Base-by-base conservation (phyloP, 2,329 filamentous ascomycete species). In the Exophiala sideris region DNA sequence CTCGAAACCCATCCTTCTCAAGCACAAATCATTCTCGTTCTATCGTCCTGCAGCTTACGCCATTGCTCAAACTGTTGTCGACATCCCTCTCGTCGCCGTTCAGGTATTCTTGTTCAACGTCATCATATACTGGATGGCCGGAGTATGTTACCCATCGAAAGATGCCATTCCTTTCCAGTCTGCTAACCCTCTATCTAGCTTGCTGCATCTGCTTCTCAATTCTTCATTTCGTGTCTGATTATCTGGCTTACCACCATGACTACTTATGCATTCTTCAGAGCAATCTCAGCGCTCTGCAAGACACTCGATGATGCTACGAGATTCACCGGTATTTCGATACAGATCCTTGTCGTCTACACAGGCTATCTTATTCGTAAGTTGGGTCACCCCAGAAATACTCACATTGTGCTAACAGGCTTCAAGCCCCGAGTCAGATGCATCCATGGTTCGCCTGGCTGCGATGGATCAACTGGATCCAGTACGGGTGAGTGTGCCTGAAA, bases 11-110 rank as follows among this genome's bases (percentile, higher is more conserved):
- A 86, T 89, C 52, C 68, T 89, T 36, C 70, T 86, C 49, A 88
- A 88, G 66, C 85, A 88, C 68, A 87, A 87, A 64, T 82, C 78
- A 20, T 88, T 87, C 59, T 83, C 83, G 0, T 87, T 88, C 67
- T 87, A 87, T 59, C 80, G 79, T 3, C 83, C 82, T 1, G 74
- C 80, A 0, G 82, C 83, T 14, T 83, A 79, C 56, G 81, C 81
- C 6, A 70, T 83, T 11, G 80, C 80, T 0, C 79, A 83, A 56
- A 81, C 79, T 1, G 72, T 81, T 2, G 75, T 80, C 29, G 80
- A 86, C 62, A 67, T 83, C 1, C 82, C 83, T 0, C 68, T 84
- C 7, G 76, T 83, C 0, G 68, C 83, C 14, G 67, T 84, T 8
- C 81, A 85, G 61, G 79, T 84, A 2, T 61, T 78, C 6, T 68